A percentile compares a stretch with the other conserved stretches of the same genome.
Evolutionary conservation across 1,284 basidiomycete species (phyloP).

Genomic region (Cryptococcus hybrid): DNA sequence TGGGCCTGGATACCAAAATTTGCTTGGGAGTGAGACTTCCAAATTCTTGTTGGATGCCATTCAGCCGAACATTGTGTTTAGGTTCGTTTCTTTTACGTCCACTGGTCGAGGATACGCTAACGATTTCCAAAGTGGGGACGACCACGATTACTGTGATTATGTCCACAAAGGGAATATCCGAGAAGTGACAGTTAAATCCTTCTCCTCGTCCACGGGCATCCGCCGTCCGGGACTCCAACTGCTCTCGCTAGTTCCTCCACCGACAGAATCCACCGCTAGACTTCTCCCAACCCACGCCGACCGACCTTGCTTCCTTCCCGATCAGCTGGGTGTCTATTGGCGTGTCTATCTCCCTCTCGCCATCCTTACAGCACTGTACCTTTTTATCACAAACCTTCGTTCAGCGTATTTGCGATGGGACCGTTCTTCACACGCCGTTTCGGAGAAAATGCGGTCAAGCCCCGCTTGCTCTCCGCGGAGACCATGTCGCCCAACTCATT

Average conservation of each 20-base stretch:
- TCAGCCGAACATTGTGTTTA: constrained; percentile 67
- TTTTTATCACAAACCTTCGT: constrained; percentile 46
- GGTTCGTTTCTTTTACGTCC: constrained; percentile 50
- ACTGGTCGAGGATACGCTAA: too few relatives aligned
- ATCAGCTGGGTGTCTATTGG: constrained; percentile 63
- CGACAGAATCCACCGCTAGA: constrained; percentile 1
- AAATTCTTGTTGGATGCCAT: constrained; percentile 66
- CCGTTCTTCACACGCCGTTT: constrained; percentile 4
- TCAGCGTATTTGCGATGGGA: constrained; percentile 29
- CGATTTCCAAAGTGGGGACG: constrained; percentile 64
- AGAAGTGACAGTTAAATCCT: constrained; percentile 78
- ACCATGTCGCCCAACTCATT: constrained; percentile 8
- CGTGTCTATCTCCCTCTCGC: constrained; percentile 59
- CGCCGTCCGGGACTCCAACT: constrained; percentile 79
- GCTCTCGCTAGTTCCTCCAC: constrained; percentile 63
- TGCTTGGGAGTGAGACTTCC: constrained; percentile 68
- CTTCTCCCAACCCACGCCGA: constrained; percentile 53
- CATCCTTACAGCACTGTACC: constrained; percentile 50
- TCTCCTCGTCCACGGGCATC: constrained; percentile 77
- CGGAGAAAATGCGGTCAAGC: constrained; percentile 20
- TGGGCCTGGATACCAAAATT: constrained; percentile 78
- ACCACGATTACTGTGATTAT: constrained; percentile 84
- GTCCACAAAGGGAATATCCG: constrained; percentile 57
- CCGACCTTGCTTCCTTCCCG: constrained; percentile 65
- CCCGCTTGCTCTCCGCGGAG: constrained; percentile 14